Conservation (phyloP, 306 rosid genomes). For the Quercus rubra region DNA sequence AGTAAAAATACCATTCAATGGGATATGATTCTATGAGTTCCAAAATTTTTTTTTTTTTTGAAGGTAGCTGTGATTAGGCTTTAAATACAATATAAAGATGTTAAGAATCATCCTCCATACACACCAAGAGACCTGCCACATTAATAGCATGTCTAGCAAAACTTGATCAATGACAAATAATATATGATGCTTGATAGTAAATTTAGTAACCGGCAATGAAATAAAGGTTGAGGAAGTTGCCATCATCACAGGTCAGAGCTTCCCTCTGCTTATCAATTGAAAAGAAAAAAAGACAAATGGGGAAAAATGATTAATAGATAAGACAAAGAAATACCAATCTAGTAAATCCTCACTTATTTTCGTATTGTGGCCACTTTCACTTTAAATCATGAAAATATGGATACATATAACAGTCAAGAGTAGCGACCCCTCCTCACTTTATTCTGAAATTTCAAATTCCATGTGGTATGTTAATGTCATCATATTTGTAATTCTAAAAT, state of each 20-base stretch:
- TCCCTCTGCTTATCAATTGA: not conserved
- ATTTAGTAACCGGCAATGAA: not conserved
- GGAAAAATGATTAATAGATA: not conserved
- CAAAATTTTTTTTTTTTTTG: no score
- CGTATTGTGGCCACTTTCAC: not conserved
- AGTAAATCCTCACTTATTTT: not conserved
- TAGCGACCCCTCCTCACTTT: conserved; percentile 9
- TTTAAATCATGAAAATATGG: not conserved
- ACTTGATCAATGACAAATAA: not conserved
- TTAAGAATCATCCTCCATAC: no score
- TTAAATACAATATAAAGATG: no score
- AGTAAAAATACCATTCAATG: not conserved
- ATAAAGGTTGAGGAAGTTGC: not conserved
- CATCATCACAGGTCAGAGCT: not conserved
- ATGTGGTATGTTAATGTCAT: conserved; percentile 1
- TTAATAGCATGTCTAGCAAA: not conserved
- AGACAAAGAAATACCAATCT: not conserved
- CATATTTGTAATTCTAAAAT: conserved; percentile 8
- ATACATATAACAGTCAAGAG: conserved; percentile 26
- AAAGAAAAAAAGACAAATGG: not conserved
- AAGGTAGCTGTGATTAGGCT: no score
- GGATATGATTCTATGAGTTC: no score
- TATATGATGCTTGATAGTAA: not conserved
- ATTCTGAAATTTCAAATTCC: conserved; percentile 22
- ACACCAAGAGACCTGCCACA: no score